These are phyloP conservation scores for Pythium chondricola DNA, from an alignment of 352 stramenopile species.

Conservation along the genomic window DNA sequence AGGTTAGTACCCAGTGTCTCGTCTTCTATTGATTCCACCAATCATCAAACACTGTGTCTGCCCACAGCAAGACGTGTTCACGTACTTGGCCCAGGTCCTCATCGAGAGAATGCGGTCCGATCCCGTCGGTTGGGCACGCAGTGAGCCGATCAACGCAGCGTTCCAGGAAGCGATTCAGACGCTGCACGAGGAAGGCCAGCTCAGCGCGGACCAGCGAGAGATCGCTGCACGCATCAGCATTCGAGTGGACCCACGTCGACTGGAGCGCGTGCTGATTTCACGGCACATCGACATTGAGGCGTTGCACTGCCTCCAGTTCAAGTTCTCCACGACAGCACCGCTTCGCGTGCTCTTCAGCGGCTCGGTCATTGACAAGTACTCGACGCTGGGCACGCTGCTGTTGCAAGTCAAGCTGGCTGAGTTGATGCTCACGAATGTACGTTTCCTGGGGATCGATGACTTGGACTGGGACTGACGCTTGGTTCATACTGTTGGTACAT, in stretches of 20 bases:
- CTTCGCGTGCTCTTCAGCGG: conserved; percentile 56
- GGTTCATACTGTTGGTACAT: no score
- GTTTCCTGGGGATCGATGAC: no score
- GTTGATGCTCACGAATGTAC: conserved; percentile 47
- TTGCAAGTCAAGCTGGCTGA: conserved; percentile 66
- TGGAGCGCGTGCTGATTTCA: conserved; percentile 27
- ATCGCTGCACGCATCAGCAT: conserved; percentile 42
- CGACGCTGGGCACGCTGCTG: conserved; percentile 40
- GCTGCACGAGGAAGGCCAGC: conserved; percentile 34
- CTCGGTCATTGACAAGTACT: conserved; percentile 59
- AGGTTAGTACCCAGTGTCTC: no score
- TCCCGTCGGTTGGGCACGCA: conserved; percentile 49
- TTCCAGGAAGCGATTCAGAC: conserved; percentile 48
- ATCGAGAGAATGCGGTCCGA: conserved; percentile 49
- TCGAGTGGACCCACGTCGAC: conserved; percentile 38
- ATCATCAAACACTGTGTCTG: no score
- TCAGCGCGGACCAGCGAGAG: conserved; percentile 29
- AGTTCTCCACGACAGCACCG: conserved; percentile 38
- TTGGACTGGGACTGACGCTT: no score
- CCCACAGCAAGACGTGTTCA: conserved; percentile 70
- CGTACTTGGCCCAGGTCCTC: conserved; percentile 34
- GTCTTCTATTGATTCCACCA: no score
- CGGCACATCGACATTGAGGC: conserved; percentile 47
- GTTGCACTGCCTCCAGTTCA: conserved; percentile 53
- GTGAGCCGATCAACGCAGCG: conserved; percentile 43